Evolutionary conservation across 345 rosid species (phyloP).

Genomic region (Viola odorata): DNA sequence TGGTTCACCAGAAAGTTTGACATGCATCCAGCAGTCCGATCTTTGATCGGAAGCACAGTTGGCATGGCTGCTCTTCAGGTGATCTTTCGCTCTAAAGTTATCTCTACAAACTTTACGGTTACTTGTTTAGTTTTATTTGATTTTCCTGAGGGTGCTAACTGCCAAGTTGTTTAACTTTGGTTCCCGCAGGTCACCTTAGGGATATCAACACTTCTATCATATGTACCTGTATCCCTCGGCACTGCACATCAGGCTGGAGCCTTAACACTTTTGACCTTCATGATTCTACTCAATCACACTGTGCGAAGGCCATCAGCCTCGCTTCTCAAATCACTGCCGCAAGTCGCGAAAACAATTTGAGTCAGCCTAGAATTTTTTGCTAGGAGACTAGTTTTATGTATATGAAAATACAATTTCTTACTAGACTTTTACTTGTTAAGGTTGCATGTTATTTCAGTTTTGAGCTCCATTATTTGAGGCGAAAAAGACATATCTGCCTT

Average conservation of each 20-base stretch:
- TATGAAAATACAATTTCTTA: too few relatives aligned
- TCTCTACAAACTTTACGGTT: too few relatives aligned
- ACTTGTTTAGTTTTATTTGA: too few relatives aligned
- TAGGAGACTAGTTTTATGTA: too few relatives aligned
- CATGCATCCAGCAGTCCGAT: slow-evolving; percentile 74
- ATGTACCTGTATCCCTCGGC: slow-evolving; percentile 82
- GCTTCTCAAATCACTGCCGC: slow-evolving; percentile 77
- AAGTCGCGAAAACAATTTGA: slow-evolving; percentile 39
- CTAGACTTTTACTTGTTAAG: too few relatives aligned
- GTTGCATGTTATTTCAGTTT: too few relatives aligned
- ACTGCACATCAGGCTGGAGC: slow-evolving; percentile 88
- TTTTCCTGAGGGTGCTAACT: too few relatives aligned
- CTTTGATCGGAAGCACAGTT: slow-evolving; percentile 62
- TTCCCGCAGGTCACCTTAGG: slow-evolving; percentile 67
- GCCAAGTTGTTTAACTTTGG: too few relatives aligned
- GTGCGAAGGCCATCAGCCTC: slow-evolving; percentile 62
- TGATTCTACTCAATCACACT: slow-evolving; percentile 78
- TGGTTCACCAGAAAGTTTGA: slow-evolving; percentile 75
- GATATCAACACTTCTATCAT: slow-evolving; percentile 72
- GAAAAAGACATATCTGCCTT: too few relatives aligned
- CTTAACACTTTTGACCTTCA: slow-evolving; percentile 61
- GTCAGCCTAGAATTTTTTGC: not conserved
- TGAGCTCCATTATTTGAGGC: too few relatives aligned
- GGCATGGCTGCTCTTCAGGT: slow-evolving; percentile 90
- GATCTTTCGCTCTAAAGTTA: too few relatives aligned